These are phyloP conservation scores for Septoria petroselini DNA, from an alignment of 2,329 filamentous ascomycete species.

Conservation along the genomic window DNA sequence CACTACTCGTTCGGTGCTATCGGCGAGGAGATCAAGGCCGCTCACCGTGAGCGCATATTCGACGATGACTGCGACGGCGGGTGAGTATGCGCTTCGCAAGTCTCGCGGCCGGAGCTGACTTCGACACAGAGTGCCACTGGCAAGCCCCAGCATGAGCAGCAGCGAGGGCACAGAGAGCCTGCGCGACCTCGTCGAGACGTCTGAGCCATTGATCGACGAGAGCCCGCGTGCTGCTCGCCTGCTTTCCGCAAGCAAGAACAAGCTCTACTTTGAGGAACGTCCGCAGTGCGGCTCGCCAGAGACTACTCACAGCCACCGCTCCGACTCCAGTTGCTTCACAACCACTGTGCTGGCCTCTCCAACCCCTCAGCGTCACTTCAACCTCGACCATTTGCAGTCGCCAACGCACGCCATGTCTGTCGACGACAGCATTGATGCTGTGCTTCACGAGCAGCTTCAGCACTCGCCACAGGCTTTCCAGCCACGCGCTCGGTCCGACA, in stretches of 20 bases:
- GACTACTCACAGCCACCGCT: background rate
- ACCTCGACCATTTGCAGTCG: background rate
- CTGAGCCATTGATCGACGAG: slow-evolving; percentile 7
- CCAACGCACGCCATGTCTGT: background rate
- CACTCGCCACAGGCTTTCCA: background rate
- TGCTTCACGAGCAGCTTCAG: background rate
- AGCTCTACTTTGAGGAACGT: background rate
- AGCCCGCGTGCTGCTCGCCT: slow-evolving; percentile 6
- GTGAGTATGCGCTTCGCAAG: background rate
- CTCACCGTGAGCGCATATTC: background rate
- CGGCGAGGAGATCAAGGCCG: slow-evolving; percentile 7
- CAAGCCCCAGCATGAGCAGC: background rate
- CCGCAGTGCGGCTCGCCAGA: background rate
- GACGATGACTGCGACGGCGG: slow-evolving; percentile 7
- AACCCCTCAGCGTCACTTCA: background rate
- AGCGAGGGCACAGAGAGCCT: background rate
- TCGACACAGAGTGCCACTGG: background rate
- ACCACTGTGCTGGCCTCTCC: background rate
- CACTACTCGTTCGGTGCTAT: slow-evolving; percentile 6
- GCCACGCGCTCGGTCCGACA: background rate
- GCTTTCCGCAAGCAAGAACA: background rate
- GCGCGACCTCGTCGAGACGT: slow-evolving; percentile 8
- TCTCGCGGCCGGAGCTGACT: background rate
- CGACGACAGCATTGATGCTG: background rate
- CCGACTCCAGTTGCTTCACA: background rate